phyloP scores from a whole-genome alignment of 805 yeast species.

The Nakazawaea wickerhamii region DNA sequence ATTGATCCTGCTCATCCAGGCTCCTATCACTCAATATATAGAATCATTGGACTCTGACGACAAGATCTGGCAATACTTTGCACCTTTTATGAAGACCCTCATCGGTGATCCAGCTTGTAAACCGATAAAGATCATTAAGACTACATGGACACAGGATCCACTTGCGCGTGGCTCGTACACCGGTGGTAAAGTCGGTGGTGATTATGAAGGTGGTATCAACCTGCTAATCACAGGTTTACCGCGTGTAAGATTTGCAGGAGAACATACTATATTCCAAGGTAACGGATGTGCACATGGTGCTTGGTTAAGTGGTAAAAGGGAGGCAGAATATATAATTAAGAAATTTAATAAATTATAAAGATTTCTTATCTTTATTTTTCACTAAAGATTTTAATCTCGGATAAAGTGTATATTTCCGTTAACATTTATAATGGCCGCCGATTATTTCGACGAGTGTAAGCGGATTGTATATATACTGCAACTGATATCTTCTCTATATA shows the following conservation, averaged over 20 bases:
- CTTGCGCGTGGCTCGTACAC: conserved; percentile 67
- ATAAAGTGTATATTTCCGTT: neutral
- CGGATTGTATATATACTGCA: too few species aligned
- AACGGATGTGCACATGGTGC: conserved; percentile 83
- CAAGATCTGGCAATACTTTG: conserved; percentile 44
- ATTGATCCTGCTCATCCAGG: conserved; percentile 52
- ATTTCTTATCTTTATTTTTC: neutral
- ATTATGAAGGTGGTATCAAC: conserved; percentile 45
- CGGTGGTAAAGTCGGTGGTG: conserved; percentile 53
- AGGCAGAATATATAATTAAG: conserved; percentile 7
- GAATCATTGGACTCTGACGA: conserved; percentile 30
- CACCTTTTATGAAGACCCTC: conserved; percentile 27
- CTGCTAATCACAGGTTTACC: conserved; percentile 50
- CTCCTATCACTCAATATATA: conserved; percentile 53
- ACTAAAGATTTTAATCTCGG: too few species aligned
- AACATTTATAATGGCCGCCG: neutral
- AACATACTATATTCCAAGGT: conserved; percentile 72
- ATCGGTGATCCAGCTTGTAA: conserved; percentile 6
- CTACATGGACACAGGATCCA: conserved; percentile 72
- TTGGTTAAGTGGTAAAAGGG: conserved; percentile 56
- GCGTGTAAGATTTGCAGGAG: conserved; percentile 68
- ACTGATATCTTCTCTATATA: neutral
- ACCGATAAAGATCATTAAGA: conserved; percentile 35
- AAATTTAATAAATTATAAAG: conserved; percentile 8
- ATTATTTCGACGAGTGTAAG: too few species aligned